Base-by-base conservation (phyloP, 495 filamentous ascomycete genomes). In the Tuber borchii region DNA sequence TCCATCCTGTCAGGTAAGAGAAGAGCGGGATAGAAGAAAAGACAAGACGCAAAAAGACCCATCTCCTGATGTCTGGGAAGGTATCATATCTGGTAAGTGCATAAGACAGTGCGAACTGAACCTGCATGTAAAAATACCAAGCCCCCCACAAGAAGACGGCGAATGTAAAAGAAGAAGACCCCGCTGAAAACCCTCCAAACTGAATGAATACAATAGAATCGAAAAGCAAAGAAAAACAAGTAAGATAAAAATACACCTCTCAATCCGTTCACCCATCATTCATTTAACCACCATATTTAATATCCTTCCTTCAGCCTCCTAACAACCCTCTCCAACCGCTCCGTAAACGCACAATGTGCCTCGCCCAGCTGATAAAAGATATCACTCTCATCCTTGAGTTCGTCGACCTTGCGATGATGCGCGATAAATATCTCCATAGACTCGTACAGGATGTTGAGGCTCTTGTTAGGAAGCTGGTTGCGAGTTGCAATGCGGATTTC, bases 361-460 rank as follows among this genome's bases (percentile, higher is more conserved):
- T 86, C 85, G 56, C 84, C 84, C 19, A 88, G 87, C 19, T 84
- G 83, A 61, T 87, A 86, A n/a, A 79, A 79, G 80, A 87, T 74
- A 81, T 82, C 61, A 80, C 83, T 71, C 84, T 65, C 56, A 14
- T 65, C 56, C 56, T 65, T 82, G 20, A 80, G 86, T 74, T 87
- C 83, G 77, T 96, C 94, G 56, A 94, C 92, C 79, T 89, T 90
- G 80, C 88, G 87, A 82, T 97, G 88, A 83, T 93, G 90, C 51
- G 87, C 86, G 76, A 96, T 87, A 76, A 99, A 99, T 80, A 97
- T 93, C 74, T 91, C 90, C 34, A 97, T 88, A 9, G 91, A 92
- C n/a, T 89, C 88, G n/a, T 95, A 82, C 34, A 97, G 83, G 26
- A 88, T 84, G 20, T 86, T 83, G 5, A 97, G 84, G 19, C 86